Evolutionary conservation across 139 green algal species (phyloP).

Genomic region (Chlamydomonas applanata): DNA sequence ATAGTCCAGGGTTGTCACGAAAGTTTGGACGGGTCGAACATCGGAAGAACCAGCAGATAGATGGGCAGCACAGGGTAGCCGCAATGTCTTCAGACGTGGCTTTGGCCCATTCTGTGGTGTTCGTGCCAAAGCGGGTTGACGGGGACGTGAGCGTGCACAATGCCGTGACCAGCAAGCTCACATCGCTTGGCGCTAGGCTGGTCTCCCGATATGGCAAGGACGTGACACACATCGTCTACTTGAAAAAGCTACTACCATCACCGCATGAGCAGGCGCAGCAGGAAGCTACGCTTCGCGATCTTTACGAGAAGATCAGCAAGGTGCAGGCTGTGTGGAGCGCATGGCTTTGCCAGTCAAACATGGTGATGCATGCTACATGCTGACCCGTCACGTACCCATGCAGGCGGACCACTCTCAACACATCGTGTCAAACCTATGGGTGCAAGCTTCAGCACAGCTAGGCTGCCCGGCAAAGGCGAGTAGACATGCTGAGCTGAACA

Average conservation of each 20-base stretch:
- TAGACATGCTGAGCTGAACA: background rate
- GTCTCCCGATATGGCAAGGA: background rate
- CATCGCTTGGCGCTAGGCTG: background rate
- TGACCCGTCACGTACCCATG: background rate
- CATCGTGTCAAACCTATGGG: slow-evolving; percentile 13
- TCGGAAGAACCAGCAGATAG: no score
- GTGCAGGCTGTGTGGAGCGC: background rate
- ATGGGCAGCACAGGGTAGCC: no score
- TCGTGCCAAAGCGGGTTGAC: slow-evolving; percentile 4
- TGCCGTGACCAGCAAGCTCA: background rate
- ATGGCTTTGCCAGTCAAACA: background rate
- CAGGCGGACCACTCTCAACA: background rate
- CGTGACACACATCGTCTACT: slow-evolving; percentile 1
- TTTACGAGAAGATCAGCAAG: slow-evolving; percentile 1
- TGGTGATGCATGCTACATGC: no score
- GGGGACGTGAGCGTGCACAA: slow-evolving; percentile 4
- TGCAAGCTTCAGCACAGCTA: background rate
- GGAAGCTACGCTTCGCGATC: background rate
- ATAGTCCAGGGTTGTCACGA: no score
- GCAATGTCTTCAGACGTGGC: no score
- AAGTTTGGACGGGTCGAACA: no score
- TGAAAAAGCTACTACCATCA: slow-evolving; percentile 3
- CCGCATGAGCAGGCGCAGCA: slow-evolving; percentile 4
- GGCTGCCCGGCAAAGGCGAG: background rate
- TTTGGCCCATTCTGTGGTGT: background rate